Evolutionary conservation across 306 rosid species (phyloP), one percentile per base, ranked within the genome.

Genomic region (Leucaena leucocephala): DNA sequence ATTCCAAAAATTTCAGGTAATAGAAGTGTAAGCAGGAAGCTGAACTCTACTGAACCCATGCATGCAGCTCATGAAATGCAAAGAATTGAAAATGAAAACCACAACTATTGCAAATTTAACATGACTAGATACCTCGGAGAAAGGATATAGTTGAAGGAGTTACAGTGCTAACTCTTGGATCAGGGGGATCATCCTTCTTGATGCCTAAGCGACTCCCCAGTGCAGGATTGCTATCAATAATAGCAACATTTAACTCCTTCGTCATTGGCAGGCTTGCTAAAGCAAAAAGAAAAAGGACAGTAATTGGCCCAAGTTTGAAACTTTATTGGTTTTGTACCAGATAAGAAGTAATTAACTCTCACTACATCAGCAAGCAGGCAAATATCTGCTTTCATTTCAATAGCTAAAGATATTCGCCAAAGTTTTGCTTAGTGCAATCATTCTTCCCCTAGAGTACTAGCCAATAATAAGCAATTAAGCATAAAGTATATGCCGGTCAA

Each of bases 221-320:
- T 62, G 94, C 94, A 17, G 98, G 98, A 84, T 91, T 95, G 87
- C 98, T 88, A 89, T 95, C 98, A 71, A 95, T 86, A 83, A 92
- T 92, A 80, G 98, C 98, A 78, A 95, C 94, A 49, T 80, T 89
- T 88, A 95, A 87, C 78, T 88, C 92, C 90, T 90, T 92, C 40
- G 98, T 95, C 94, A 95, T 39, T 76, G 97, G 97, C 88, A 76
- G 90, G 82, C 89, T 95, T 42, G 95, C 98, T 95, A 89, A 73
- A 86, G 86, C 64, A 46, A 82, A 71, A 67, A 76, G 63, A 36
- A 69, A 8, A 80, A 76, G 3, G 7, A 75, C n/a, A 64, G 76
- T 19, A 65, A 77, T 40, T n/a, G 22, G 59, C 16, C 73, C 73
- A 55, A 39, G 68, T 72, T 50, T 63, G 64, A 62, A 61, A 44